Base-by-base conservation (phyloP, 2,329 filamentous ascomycete species). In the Botryotinia globosa region DNA sequence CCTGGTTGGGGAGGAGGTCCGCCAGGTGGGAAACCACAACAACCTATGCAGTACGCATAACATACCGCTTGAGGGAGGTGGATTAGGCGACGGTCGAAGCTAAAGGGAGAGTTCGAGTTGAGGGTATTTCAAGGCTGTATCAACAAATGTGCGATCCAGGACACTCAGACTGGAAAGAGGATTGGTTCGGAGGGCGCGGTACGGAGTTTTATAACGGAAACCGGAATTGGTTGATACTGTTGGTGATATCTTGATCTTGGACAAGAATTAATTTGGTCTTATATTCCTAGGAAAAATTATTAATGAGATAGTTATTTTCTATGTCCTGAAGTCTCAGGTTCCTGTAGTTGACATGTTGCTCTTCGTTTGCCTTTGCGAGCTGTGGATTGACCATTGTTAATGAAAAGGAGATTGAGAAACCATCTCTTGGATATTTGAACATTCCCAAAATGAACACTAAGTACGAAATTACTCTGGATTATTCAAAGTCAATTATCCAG, bases 11-110 rank as follows among this genome's bases (percentile, higher is more conserved):
- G 77, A 72, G 76, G 76, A 25, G 76, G 75, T 29, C 73, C 71
- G 4, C 77, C 76, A 16, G 75, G 73, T 54, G 75, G 74, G 12
- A 77, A 79, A 72, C 77, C 71, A 32, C 77, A 76, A 64, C 75
- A 78, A 62, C 77, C 77, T 69, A 80, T 80, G 78, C 78, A 79
- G 64, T 80, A 80, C 66, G 74, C 75, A 66, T 80, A 72, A 77
- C 44, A 25, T 34, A 63, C 32, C 20, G 10, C 29, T 20, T 42
- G 18, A 42, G 32, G 22, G 62, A 18, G 54, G 10, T 1, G 8
- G 32, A 14, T 7, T 42, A 42, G 32, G 25, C 42, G n/a, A 44
- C 1, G 10, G 32, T 4, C 20, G 10, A 32, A 39, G 5, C 6
- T 39, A 2, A 18, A 42, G 10, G 32, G 25, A 18, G 34, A 56